Evolutionary conservation across 306 rosid genomes (phyloP).

Genomic region (Luffa acutangula): DNA sequence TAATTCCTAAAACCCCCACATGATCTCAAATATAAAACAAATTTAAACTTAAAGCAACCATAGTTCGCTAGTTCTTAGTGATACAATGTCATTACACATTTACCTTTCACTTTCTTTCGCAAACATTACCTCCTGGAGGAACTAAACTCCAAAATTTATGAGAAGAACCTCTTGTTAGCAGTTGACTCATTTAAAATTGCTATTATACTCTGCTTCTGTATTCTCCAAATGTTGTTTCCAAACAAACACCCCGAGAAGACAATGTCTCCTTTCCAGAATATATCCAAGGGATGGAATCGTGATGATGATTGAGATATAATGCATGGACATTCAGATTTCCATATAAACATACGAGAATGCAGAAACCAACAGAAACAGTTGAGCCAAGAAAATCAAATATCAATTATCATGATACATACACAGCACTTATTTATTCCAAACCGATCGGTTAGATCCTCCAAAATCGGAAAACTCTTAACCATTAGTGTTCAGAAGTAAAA

Average conservation of each 20-base stretch:
- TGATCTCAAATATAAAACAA: neutral
- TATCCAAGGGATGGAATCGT: neutral
- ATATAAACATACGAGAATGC: neutral
- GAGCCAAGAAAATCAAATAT: neutral
- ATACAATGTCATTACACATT: neutral
- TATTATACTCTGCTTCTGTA: neutral
- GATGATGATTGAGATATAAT: neutral
- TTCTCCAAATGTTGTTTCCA: neutral
- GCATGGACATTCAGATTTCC: neutral
- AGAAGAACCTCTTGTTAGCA: neutral
- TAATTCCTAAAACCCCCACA: neutral
- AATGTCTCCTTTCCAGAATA: neutral
- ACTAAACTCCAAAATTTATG: neutral
- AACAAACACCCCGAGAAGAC: neutral
- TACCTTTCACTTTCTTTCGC: neutral
- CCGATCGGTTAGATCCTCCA: neutral
- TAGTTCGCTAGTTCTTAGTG: neutral
- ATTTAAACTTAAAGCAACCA: neutral
- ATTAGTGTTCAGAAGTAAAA: neutral
- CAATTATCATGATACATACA: neutral
- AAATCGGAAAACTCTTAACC: neutral
- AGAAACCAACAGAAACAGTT: neutral
- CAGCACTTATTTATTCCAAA: neutral
- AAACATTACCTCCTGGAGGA: neutral
- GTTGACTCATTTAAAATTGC: neutral